Evolutionary conservation across 768 basidiomycete genomes (phyloP).

Genomic region (Russula foetens): DNA sequence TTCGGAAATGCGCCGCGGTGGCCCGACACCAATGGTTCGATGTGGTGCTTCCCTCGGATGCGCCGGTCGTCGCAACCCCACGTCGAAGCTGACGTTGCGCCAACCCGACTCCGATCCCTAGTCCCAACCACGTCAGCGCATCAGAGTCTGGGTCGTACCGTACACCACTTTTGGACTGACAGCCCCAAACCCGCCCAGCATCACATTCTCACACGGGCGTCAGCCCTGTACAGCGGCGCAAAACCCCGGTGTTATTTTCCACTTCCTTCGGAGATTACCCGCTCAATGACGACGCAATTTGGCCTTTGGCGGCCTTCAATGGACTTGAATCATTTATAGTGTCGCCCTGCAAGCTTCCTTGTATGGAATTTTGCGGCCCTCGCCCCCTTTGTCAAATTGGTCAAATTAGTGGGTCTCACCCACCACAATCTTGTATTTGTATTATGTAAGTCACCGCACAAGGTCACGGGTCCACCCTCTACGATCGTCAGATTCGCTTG

Average conservation of each 20-base stretch:
- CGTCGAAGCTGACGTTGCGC: background rate
- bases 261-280: background rate
- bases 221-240: background rate
- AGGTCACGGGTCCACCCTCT: too few species aligned
- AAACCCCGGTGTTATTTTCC: background rate
- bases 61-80: background rate
- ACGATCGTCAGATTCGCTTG: too few species aligned
- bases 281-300: constrained; percentile 1
- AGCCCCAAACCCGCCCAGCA: background rate
- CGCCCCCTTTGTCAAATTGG: background rate
- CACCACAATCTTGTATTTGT: too few species aligned
- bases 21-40: background rate
- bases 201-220: background rate
- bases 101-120: background rate
- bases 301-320: background rate
- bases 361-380: background rate
- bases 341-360: background rate
- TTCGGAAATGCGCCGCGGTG: background rate
- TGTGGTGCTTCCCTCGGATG: background rate
- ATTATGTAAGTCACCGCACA: too few species aligned
- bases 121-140: background rate
- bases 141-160: background rate
- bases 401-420: background rate
- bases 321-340: background rate
- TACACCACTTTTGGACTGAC: background rate